phyloP scores from a whole-genome alignment of 495 filamentous ascomycete genomes.

The Eremomyces bilateralis region DNA sequence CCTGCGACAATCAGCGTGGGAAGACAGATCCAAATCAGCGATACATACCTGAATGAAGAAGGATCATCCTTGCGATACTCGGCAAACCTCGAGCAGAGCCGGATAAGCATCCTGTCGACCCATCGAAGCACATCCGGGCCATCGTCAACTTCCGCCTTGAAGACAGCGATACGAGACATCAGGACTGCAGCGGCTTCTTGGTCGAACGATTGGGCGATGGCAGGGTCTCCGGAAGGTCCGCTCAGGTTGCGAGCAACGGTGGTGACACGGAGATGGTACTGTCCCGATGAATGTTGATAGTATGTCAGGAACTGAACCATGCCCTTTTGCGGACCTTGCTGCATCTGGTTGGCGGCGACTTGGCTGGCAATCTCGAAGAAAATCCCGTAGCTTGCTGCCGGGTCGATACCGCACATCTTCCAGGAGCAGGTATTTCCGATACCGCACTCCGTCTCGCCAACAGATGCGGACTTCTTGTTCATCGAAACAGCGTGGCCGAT shows the following conservation, averaged over 20 bases:
- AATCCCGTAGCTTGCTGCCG: slow-evolving; percentile 76
- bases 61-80: slow-evolving; percentile 98
- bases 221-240: slow-evolving; percentile 90
- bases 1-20: slow-evolving; percentile 15
- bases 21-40: background rate
- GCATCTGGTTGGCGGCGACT: slow-evolving; percentile 66
- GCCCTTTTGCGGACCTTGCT: slow-evolving; percentile 71
- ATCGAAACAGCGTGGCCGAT: slow-evolving; percentile 92
- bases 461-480: slow-evolving; percentile 94
- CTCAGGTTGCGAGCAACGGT: slow-evolving; percentile 83
- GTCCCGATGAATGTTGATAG: slow-evolving; percentile 91
- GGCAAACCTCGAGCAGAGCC: slow-evolving; percentile 88
- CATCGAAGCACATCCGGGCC: slow-evolving; percentile 96
- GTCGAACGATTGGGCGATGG: slow-evolving; percentile 92
- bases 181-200: slow-evolving; percentile 95
- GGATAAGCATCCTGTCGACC: slow-evolving; percentile 98
- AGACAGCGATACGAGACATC: slow-evolving; percentile 96
- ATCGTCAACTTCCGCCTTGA: slow-evolving; percentile 97
- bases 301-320: slow-evolving; percentile 99
- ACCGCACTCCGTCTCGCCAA: slow-evolving; percentile 94
- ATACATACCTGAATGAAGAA: slow-evolving; percentile 51
- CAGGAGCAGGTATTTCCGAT: slow-evolving; percentile 98
- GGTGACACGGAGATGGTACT: slow-evolving; percentile 73
- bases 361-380: slow-evolving; percentile 98
- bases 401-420: slow-evolving; percentile 99